Percentiles rank a stretch among this genome's conserved stretches.
phyloP scores from a whole-genome alignment of 306 rosid genomes.

The Cicer pinnatifidum region DNA sequence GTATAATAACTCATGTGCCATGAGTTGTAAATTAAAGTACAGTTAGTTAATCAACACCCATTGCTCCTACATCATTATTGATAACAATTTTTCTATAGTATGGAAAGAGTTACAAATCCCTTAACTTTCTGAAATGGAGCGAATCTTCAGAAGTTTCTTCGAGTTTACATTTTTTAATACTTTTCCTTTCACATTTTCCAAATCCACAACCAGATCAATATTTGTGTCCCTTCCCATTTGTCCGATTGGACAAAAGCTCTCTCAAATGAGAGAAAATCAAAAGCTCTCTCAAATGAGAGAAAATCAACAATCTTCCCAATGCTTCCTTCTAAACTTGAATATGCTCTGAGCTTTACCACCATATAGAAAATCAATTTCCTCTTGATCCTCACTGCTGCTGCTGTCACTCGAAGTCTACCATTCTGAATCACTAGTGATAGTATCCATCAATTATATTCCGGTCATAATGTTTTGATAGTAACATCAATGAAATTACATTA shows the following conservation, averaged over 20 bases:
- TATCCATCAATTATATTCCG: conserved; percentile 72
- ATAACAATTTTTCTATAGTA: too few relatives aligned
- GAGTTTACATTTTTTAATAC: conserved; percentile 63
- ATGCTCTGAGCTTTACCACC: conserved; percentile 84
- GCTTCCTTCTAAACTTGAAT: conserved; percentile 83
- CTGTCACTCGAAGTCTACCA: conserved; percentile 89
- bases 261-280: conserved; percentile 87
- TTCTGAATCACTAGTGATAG: conserved; percentile 66
- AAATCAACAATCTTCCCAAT: conserved; percentile 89
- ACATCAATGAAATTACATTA: conserved; percentile 28
- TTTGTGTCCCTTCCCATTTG: conserved; percentile 82
- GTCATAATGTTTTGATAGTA: conserved; percentile 39
- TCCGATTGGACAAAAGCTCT: conserved; percentile 79
- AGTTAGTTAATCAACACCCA: too few relatives aligned
- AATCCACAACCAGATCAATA: conserved; percentile 70
- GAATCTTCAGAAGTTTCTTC: conserved; percentile 63
- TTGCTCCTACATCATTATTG: too few relatives aligned
- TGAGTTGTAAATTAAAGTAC: too few relatives aligned
- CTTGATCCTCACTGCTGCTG: conserved; percentile 80
- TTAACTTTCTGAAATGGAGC: conserved; percentile 73
- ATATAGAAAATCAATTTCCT: conserved; percentile 65
- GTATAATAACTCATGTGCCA: too few relatives aligned
- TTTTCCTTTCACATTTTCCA: conserved; percentile 72
- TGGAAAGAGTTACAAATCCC: too few relatives aligned
- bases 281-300: conserved; percentile 84